Conservation (phyloP, 2,329 filamentous ascomycete species). For the Zasmidium cellare region DNA sequence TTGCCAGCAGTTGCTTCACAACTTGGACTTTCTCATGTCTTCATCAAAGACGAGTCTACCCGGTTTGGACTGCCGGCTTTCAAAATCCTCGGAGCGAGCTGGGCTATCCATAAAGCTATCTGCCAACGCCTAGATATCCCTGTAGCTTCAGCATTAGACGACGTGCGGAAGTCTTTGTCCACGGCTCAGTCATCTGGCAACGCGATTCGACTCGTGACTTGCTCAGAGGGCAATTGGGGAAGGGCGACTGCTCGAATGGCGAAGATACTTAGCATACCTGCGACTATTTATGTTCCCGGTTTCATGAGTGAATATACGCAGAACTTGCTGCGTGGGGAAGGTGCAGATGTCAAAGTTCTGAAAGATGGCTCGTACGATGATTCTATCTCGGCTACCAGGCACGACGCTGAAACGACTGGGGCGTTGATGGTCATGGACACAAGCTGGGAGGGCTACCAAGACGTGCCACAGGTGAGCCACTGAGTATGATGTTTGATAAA, state of each 20-base stretch:
- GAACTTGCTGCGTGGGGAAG: slow-evolving; percentile 60
- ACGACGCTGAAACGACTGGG: slow-evolving; percentile 41
- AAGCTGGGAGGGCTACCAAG: slow-evolving; percentile 64
- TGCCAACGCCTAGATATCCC: slow-evolving; percentile 46
- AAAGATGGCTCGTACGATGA: slow-evolving; percentile 63
- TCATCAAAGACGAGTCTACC: slow-evolving; percentile 70
- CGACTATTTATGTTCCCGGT: slow-evolving; percentile 63
- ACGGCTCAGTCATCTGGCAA: slow-evolving; percentile 25
- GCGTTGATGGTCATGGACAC: slow-evolving; percentile 68
- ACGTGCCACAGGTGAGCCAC: slow-evolving; percentile 58
- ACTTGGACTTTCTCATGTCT: slow-evolving; percentile 58
- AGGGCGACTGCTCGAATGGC: slow-evolving; percentile 71
- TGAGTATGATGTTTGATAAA: not conserved
- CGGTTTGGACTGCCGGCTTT: slow-evolving; percentile 72
- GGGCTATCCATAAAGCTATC: slow-evolving; percentile 65
- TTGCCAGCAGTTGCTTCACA: slow-evolving; percentile 58
- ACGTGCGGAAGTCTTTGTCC: slow-evolving; percentile 39
- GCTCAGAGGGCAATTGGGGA: slow-evolving; percentile 77
- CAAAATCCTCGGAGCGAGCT: slow-evolving; percentile 79
- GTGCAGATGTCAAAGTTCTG: slow-evolving; percentile 58
- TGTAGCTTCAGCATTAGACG: slow-evolving; percentile 44
- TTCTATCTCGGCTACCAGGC: slow-evolving; percentile 54
- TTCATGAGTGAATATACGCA: slow-evolving; percentile 58
- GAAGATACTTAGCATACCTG: slow-evolving; percentile 55
- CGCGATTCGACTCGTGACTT: slow-evolving; percentile 56